phyloP scores from a whole-genome alignment of 768 basidiomycete genomes.

The Rubroboletus pulcherrimus region DNA sequence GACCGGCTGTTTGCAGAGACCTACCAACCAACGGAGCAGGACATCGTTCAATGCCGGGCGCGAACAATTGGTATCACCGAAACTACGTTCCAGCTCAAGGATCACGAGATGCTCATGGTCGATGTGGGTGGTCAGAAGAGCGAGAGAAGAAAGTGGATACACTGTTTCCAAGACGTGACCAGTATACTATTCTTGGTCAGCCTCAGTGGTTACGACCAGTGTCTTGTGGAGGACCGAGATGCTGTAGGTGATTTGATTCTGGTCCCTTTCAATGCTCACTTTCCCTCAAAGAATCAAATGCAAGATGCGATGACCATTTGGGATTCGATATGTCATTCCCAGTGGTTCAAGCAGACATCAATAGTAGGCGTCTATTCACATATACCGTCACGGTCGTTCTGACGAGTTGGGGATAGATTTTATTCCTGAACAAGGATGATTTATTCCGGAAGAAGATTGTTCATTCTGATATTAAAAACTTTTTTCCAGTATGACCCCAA shows the following conservation, averaged over 20 bases:
- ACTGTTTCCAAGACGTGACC: conserved; percentile 93
- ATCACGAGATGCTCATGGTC: conserved; percentile 87
- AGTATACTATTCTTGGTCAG: conserved; percentile 90
- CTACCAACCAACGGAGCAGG: conserved; percentile 78
- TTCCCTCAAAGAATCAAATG: conserved; percentile 80
- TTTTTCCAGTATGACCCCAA: conserved; percentile 67
- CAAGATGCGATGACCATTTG: conserved; percentile 98
- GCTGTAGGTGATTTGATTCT: conserved; percentile 51
- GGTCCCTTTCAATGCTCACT: neutral
- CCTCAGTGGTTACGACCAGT: conserved; percentile 91
- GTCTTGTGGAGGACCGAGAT: conserved; percentile 88
- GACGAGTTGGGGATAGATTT: conserved; percentile 50
- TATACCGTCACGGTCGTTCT: neutral
- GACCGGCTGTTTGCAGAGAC: conserved; percentile 73
- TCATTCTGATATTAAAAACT: conserved; percentile 79
- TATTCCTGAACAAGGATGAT: conserved; percentile 95
- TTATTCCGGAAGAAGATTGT: conserved; percentile 82
- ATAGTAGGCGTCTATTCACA: conserved; percentile 52
- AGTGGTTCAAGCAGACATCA: conserved; percentile 94
- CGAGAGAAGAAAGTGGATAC: conserved; percentile 91
- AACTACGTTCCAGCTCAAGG: conserved; percentile 74
- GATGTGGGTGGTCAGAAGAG: conserved; percentile 94
- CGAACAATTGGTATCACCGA: conserved; percentile 91
- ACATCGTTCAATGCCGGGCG: conserved; percentile 82
- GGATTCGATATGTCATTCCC: conserved; percentile 97